phyloP scores from a whole-genome alignment of 2,329 filamentous ascomycete species.

The Cladosporium cucumerinum region DNA sequence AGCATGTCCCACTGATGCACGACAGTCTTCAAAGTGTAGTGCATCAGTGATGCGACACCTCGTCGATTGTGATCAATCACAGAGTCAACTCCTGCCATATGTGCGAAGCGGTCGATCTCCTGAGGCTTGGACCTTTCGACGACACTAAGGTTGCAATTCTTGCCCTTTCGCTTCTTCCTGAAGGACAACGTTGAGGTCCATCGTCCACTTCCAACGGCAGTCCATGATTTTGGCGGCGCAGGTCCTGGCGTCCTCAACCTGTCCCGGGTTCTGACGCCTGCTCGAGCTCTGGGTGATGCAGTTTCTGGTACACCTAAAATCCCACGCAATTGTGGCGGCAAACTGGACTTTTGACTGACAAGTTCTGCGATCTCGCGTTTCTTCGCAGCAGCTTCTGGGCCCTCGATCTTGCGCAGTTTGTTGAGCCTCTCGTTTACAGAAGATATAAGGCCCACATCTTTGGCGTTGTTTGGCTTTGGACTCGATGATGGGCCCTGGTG shows the following conservation, averaged over 20 bases:
- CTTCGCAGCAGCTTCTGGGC: conserved; percentile 35
- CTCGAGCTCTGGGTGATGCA: conserved; percentile 45
- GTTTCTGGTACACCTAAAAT: conserved; percentile 46
- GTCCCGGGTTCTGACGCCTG: conserved; percentile 35
- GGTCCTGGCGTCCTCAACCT: conserved; percentile 42
- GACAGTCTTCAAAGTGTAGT: conserved; percentile 52
- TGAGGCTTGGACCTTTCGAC: conserved; percentile 27
- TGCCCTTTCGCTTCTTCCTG: conserved; percentile 21
- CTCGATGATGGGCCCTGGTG: conserved; percentile 36
- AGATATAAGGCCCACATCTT: conserved; percentile 25
- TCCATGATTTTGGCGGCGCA: conserved; percentile 42
- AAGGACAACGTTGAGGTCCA: conserved; percentile 7
- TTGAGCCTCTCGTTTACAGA: conserved; percentile 48
- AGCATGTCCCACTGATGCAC: conserved; percentile 57
- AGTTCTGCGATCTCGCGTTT: conserved; percentile 44
- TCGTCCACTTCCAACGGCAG: conserved; percentile 17
- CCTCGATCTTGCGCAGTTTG: conserved; percentile 45
- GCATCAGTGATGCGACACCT: conserved; percentile 39
- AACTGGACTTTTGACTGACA: conserved; percentile 38
- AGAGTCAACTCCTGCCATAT: conserved; percentile 20
- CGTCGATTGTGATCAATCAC: neutral
- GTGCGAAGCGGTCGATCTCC: conserved; percentile 27
- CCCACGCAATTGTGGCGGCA: conserved; percentile 44
- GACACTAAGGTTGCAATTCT: conserved; percentile 11
- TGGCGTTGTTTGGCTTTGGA: conserved; percentile 28